These are phyloP conservation scores for Suillus tomentosus DNA, from an alignment of 768 basidiomycete genomes.

Conservation along the genomic window DNA sequence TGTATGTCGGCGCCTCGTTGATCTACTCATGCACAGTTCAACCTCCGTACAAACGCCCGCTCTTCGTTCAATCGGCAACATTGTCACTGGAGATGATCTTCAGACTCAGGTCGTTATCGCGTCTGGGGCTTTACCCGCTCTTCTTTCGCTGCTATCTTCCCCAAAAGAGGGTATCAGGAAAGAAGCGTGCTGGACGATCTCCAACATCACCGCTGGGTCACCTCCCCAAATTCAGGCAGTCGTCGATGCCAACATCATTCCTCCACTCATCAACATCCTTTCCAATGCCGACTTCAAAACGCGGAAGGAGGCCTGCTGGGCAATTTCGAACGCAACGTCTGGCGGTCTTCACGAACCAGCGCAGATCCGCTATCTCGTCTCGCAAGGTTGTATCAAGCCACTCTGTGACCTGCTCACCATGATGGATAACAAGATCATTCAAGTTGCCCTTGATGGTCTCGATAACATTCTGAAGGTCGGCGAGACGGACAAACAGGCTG, in stretches of 20 bases:
- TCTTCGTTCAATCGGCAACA: slow-evolving; percentile 97
- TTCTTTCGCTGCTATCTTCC: slow-evolving; percentile 89
- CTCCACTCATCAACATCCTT: slow-evolving; percentile 97
- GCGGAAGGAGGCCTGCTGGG: slow-evolving; percentile 99
- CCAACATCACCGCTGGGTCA: slow-evolving; percentile 96
- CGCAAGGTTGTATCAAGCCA: slow-evolving; percentile 98
- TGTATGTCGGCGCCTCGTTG: slow-evolving; percentile 95
- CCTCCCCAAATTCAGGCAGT: slow-evolving; percentile 96
- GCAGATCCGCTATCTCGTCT: slow-evolving; percentile 97
- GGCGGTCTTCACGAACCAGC: slow-evolving; percentile 95
- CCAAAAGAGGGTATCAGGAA: slow-evolving; percentile 99
- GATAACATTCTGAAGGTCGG: slow-evolving; percentile 99
- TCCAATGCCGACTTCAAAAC: slow-evolving; percentile 99
- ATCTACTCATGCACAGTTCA: slow-evolving; percentile 92
- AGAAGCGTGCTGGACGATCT: slow-evolving; percentile 99
- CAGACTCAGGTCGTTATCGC: slow-evolving; percentile 99
- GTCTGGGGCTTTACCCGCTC: slow-evolving; percentile 93
- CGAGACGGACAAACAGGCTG: slow-evolving; percentile 87
- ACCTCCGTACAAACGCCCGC: slow-evolving; percentile 98
- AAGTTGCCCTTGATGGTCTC: slow-evolving; percentile 95
- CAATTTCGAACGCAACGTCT: slow-evolving; percentile 97
- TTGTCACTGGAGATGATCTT: slow-evolving; percentile 98
- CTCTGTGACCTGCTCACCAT: slow-evolving; percentile 94
- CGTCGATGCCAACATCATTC: slow-evolving; percentile 97
- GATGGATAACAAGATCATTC: slow-evolving; percentile 99